Percentiles rank a stretch among this genome's conserved stretches.
These are phyloP conservation scores for Hypericum androsaemum DNA, from an alignment of 345 rosid genomes.

Conservation along the genomic window DNA sequence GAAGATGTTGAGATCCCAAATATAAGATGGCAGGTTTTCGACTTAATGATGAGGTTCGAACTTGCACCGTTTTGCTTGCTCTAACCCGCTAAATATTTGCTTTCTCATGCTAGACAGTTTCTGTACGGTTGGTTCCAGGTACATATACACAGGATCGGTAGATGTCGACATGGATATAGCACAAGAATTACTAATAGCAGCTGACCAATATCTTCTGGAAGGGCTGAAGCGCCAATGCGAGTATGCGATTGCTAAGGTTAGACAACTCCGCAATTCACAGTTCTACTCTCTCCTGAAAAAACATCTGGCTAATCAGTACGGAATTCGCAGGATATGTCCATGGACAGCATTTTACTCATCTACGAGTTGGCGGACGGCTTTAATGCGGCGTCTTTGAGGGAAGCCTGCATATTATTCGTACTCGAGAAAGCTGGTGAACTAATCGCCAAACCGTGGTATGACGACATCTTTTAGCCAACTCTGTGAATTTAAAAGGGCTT, in stretches of 20 bases:
- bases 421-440: slow-evolving; percentile 43
- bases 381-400: slow-evolving; percentile 45
- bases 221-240: slow-evolving; percentile 68
- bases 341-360: slow-evolving; percentile 46
- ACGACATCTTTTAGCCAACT: no score
- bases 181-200: slow-evolving; percentile 65
- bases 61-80: neutral
- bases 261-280: neutral
- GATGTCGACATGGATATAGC: slow-evolving; percentile 38
- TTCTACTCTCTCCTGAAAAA: no score
- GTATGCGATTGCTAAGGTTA: slow-evolving; percentile 57
- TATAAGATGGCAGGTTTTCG: slow-evolving; percentile 66
- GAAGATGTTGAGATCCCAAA: slow-evolving; percentile 69
- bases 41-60: slow-evolving; percentile 60
- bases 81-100: neutral
- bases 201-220: slow-evolving; percentile 70
- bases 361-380: slow-evolving; percentile 59
- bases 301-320: no score
- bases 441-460: slow-evolving; percentile 51
- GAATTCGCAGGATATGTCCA: slow-evolving; percentile 34
- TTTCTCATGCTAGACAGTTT: slow-evolving; percentile 8
- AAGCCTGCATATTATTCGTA: slow-evolving; percentile 55
- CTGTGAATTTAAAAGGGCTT: no score
- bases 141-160: slow-evolving; percentile 58
- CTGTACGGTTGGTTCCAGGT: slow-evolving; percentile 28